A percentile compares a stretch with the other conserved stretches of the same genome.
Evolutionary conservation across 1,139 yeast genomes (phyloP).

Genomic region (Pneumocystis wakefieldiae): DNA sequence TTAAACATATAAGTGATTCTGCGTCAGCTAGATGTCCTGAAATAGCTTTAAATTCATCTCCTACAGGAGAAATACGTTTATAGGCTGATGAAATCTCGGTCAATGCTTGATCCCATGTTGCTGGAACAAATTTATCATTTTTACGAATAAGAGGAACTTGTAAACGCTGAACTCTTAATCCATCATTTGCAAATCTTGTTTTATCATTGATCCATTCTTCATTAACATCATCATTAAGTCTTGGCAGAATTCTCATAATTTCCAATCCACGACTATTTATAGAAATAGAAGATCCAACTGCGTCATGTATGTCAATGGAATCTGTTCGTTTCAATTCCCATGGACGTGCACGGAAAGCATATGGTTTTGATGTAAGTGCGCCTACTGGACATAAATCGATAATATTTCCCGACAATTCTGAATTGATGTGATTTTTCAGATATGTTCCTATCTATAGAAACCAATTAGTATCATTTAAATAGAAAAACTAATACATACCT

Average conservation of each 20-base stretch:
- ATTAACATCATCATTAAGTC: constrained; percentile 73
- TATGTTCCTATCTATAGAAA: constrained; percentile 51
- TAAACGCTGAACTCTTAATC: constrained; percentile 71
- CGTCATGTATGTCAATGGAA: constrained; percentile 75
- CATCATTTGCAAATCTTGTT: constrained; percentile 75
- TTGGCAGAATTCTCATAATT: constrained; percentile 76
- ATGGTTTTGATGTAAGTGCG: constrained; percentile 79
- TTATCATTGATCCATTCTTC: constrained; percentile 91
- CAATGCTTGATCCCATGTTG: constrained; percentile 82
- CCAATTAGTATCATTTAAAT: neutral
- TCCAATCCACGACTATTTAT: constrained; percentile 80
- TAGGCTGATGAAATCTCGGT: constrained; percentile 54
- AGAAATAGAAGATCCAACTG: constrained; percentile 66
- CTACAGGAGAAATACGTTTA: constrained; percentile 42
- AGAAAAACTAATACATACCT: constrained; percentile 19
- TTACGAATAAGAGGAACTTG: constrained; percentile 66
- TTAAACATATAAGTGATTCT: constrained; percentile 67
- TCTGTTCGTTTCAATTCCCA: constrained; percentile 90
- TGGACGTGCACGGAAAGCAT: constrained; percentile 82
- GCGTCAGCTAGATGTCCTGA: constrained; percentile 76
- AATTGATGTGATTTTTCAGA: constrained; percentile 68
- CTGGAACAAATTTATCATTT: constrained; percentile 56
- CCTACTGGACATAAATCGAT: constrained; percentile 88
- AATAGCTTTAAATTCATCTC: constrained; percentile 63
- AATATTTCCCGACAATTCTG: constrained; percentile 78